Evolutionary conservation across 2,329 filamentous ascomycete genomes (phyloP), one percentile per base, ranked within the genome.

Genomic region (Neospermospora avenae): DNA sequence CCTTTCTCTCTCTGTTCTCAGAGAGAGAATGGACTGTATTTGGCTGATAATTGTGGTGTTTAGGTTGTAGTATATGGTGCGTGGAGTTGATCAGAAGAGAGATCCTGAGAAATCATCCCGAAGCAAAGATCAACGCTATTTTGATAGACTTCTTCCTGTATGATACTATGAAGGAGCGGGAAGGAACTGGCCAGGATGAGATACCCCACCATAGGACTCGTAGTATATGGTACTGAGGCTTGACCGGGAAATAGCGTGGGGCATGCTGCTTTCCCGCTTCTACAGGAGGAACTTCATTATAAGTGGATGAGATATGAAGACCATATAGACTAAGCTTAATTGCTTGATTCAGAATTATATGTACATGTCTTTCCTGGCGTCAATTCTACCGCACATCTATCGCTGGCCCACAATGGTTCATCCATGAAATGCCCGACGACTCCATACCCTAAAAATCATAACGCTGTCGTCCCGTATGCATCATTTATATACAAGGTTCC

Each of bases 81-180:
- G 90, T 98, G 1, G 95, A 99, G 74, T 77, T 97, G 64, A 88
- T 99, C 65, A 81, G 86, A 56, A 83, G 88, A 35, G 90, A 97
- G 73, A 98, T 99, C 54, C 71, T 87, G 59, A 82, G 80, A 48
- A 75, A 84, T 14, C 85, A 97, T 69, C 90, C 92, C 0, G 85
- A 88, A 10, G 81, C 86, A 0, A 79, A 84, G 55, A 75, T 88
- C 67, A 99, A 99, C 72, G 93, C 95, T 25, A 91, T 98, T 41
- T 75, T 99, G 68, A 95, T 99, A 64, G 95, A 99, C 75, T 99
- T 98, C 76, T 96, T 97, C 74, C 78, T 99, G 58, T 99, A 99
- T 72, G 95, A 99, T 76, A 86, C 89, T 18, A 92, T 95, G 77
- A 99, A 98, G 74, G 88, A 91, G 71, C 74, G 89, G 72, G 93